A percentile compares a stretch with the other conserved stretches of the same genome.
phyloP scores from a whole-genome alignment of 1,139 yeast genomes.

The Entelexis paramagnoliae region DNA sequence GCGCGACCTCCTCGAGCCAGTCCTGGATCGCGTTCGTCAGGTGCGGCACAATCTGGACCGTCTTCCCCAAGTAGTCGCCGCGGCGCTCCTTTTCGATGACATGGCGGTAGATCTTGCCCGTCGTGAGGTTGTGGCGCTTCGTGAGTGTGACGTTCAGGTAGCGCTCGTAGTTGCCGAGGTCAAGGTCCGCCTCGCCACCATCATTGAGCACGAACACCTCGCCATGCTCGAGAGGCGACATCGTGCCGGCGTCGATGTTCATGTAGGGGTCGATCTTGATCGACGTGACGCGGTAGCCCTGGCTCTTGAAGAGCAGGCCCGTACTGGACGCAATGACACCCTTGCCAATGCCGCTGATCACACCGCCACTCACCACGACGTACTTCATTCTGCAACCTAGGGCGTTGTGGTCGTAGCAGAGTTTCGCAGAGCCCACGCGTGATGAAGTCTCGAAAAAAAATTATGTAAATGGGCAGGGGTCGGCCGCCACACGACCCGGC shows the following conservation, averaged over 20 bases:
- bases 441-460: conserved; percentile 7
- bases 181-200: conserved; percentile 98
- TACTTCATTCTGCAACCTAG: conserved; percentile 57
- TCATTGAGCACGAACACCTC: conserved; percentile 96
- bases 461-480: conserved; percentile 10
- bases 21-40: conserved; percentile 95
- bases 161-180: conserved; percentile 95
- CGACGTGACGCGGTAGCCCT: conserved; percentile 90
- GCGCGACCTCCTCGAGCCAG: conserved; percentile 92
- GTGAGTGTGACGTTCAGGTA: conserved; percentile 89
- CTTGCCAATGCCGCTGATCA: conserved; percentile 96
- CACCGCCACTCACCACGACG: conserved; percentile 99
- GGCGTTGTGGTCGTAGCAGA: not conserved
- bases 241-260: conserved; percentile 99
- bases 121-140: conserved; percentile 88
- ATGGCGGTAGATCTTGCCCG: conserved; percentile 91
- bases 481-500: not conserved
- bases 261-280: conserved; percentile 97
- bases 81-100: conserved; percentile 92
- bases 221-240: conserved; percentile 98
- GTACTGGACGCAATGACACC: conserved; percentile 76
- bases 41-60: conserved; percentile 99
- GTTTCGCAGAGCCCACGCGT: not conserved
- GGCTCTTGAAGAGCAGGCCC: conserved; percentile 84
- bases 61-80: conserved; percentile 95